Evolutionary conservation across 139 green algal genomes (phyloP).

Genomic region (Chlorella vulgaris): DNA sequence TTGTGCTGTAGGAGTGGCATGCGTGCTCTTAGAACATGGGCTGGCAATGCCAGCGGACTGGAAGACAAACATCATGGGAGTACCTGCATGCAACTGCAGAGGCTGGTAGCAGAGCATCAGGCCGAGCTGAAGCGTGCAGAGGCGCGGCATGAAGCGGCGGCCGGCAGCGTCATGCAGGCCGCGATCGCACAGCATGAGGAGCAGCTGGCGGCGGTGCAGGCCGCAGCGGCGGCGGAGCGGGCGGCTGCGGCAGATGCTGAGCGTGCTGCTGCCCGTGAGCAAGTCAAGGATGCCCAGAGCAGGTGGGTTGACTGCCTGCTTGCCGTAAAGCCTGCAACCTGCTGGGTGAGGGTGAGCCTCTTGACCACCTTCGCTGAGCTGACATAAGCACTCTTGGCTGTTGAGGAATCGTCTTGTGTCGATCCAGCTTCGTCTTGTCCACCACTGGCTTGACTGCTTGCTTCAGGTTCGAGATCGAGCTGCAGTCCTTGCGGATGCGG

Average conservation of each 20-base stretch:
- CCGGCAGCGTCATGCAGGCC: constrained; percentile 7
- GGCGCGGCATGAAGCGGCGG: constrained; percentile 26
- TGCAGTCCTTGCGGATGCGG: constrained; percentile 26
- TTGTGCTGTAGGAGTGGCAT: no score
- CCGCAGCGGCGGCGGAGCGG: constrained; percentile 29
- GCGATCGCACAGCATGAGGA: constrained; percentile 37
- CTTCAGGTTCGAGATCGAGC: constrained; percentile 35
- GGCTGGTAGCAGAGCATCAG: constrained; percentile 53
- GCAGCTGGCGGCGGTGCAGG: constrained; percentile 30
- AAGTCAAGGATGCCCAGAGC: constrained; percentile 40
- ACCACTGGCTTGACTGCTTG: not conserved
- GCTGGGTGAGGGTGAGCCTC: not conserved
- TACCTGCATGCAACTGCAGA: no score
- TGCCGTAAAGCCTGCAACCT: not conserved
- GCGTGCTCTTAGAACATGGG: no score
- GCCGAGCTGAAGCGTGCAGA: constrained; percentile 39
- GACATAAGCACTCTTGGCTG: no score
- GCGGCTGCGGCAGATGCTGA: constrained; percentile 49
- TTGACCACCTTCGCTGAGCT: no score
- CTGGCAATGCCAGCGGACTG: no score
- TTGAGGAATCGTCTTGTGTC: no score
- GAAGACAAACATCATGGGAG: no score
- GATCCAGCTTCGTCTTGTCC: not conserved
- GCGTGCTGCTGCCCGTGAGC: constrained; percentile 28
- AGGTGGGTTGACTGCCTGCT: not conserved